Evolutionary conservation across 331 rosid species (phyloP).

Genomic region (Cydonia oblonga): DNA sequence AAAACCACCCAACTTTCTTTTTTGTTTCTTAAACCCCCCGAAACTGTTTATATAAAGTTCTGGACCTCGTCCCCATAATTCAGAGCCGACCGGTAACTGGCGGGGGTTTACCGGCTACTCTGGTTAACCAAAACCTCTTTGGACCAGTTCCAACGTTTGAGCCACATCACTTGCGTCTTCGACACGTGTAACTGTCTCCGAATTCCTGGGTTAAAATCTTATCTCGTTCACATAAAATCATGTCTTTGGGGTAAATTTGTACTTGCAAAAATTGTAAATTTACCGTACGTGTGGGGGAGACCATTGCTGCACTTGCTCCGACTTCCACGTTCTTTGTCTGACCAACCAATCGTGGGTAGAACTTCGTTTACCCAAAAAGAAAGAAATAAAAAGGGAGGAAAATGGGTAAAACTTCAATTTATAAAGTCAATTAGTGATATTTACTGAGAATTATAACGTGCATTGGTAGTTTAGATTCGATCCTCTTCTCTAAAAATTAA

Average conservation of each 20-base stretch:
- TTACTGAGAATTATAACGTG: too few relatives aligned
- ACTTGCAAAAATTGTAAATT: not conserved
- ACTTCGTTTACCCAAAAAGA: not conserved
- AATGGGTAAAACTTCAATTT: not conserved
- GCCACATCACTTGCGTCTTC: constrained; percentile 32
- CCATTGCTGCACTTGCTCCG: not conserved
- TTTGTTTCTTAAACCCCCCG: constrained; percentile 47
- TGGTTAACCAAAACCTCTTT: constrained; percentile 22
- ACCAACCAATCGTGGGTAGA: not conserved
- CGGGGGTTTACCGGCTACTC: constrained; percentile 27
- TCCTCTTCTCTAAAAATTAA: too few relatives aligned
- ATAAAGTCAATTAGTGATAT: not conserved
- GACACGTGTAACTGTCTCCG: constrained; percentile 56
- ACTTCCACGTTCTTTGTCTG: not conserved
- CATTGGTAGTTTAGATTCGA: too few relatives aligned
- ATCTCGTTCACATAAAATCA: constrained; percentile 33
- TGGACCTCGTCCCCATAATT: constrained; percentile 19
- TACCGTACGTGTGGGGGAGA: not conserved
- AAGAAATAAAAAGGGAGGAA: not conserved
- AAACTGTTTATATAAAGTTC: not conserved
- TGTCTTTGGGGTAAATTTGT: not conserved
- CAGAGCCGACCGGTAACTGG: constrained; percentile 18
- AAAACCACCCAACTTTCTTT: constrained; percentile 26
- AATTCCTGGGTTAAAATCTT: constrained; percentile 27
- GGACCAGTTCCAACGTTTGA: constrained; percentile 47